phyloP scores from a whole-genome alignment of 345 rosid genomes.

The Pelargonium nanum region DNA sequence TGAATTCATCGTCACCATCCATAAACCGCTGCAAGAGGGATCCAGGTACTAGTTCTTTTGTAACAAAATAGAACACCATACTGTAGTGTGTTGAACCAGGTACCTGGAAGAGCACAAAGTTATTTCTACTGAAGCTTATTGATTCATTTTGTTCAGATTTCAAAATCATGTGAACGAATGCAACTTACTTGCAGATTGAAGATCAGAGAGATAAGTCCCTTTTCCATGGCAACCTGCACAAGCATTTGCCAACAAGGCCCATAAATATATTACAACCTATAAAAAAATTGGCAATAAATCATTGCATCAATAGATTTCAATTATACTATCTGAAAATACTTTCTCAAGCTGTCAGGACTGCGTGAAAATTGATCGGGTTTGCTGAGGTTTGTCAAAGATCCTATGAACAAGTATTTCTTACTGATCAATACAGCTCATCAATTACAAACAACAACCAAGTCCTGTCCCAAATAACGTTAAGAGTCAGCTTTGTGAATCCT shows the following conservation, averaged over 20 bases:
- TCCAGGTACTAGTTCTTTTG: constrained; percentile 50
- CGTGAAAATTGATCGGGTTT: not conserved
- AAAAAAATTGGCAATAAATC: not conserved
- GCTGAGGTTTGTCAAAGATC: no score
- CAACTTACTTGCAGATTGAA: constrained; percentile 70
- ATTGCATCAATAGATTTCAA: not conserved
- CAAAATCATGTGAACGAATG: constrained; percentile 1
- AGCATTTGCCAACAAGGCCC: constrained; percentile 1
- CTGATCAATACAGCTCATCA: not conserved
- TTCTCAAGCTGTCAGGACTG: not conserved
- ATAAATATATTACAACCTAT: not conserved
- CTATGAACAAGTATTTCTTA: no score
- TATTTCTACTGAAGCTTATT: constrained; percentile 5
- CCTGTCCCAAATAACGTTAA: no score
- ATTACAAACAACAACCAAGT: no score
- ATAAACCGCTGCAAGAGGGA: constrained; percentile 91
- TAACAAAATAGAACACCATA: constrained; percentile 90
- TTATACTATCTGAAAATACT: not conserved
- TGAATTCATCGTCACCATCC: constrained; percentile 96
- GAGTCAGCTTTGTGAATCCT: no score
- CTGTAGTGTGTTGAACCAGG: constrained; percentile 96
- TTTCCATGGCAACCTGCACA: constrained; percentile 60
- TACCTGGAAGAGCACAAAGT: constrained; percentile 36
- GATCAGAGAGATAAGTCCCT: constrained; percentile 61
- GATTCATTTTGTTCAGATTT: constrained; percentile 3